Percentiles rank a stretch among this genome's conserved stretches.
These are phyloP conservation scores for Drechslerella dactyloides DNA, from an alignment of 2,329 filamentous ascomycete genomes.

Conservation along the genomic window DNA sequence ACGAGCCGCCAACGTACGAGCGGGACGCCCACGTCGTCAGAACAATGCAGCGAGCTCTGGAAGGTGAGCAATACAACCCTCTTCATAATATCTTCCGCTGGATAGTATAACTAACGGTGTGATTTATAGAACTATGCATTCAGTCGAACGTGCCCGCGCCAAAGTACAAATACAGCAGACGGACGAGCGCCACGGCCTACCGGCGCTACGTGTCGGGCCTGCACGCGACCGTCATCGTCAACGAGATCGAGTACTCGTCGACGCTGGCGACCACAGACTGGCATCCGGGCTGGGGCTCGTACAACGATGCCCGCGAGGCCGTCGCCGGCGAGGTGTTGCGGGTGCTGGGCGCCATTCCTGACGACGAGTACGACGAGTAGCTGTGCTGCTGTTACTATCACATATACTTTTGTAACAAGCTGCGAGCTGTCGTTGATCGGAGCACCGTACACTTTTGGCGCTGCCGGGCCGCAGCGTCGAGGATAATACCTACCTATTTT, in stretches of 20 bases:
- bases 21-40: slow-evolving; percentile 42
- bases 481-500: neutral
- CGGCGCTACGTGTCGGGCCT: slow-evolving; percentile 39
- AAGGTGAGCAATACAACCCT: slow-evolving; percentile 27
- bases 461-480: neutral
- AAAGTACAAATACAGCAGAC: slow-evolving; percentile 45
- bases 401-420: too few species aligned
- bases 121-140: slow-evolving; percentile 23
- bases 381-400: too few species aligned
- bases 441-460: neutral
- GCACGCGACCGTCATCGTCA: slow-evolving; percentile 46
- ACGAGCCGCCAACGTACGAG: slow-evolving; percentile 44
- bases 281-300: slow-evolving; percentile 49
- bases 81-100: too few species aligned
- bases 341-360: slow-evolving; percentile 41
- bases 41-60: slow-evolving; percentile 47
- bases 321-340: slow-evolving; percentile 46
- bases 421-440: neutral
- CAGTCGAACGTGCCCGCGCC: slow-evolving; percentile 45
- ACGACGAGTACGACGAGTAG: slow-evolving; percentile 48
- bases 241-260: slow-evolving; percentile 48
- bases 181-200: slow-evolving; percentile 23
- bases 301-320: slow-evolving; percentile 47
- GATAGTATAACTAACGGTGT: slow-evolving; percentile 26
- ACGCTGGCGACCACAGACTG: slow-evolving; percentile 42